Evolutionary conservation across 2,329 filamentous ascomycete genomes (phyloP), one percentile per base, ranked within the genome.

Genomic region (Ceratocystiopsis minuta): DNA sequence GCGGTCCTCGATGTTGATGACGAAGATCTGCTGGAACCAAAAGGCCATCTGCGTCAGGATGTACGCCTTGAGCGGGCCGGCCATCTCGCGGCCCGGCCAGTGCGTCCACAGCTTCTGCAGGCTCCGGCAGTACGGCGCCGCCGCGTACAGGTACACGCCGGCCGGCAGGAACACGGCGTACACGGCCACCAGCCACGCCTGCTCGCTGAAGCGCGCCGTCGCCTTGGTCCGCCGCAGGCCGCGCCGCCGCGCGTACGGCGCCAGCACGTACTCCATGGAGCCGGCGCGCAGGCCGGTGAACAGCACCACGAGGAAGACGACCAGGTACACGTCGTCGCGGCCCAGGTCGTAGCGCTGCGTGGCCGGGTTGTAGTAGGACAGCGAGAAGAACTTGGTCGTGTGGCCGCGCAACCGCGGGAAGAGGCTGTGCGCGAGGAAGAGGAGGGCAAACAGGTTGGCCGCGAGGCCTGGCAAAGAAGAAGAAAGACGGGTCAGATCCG

Each of bases 1-100:
- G 50, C 81, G 76, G 61, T 92, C 83, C 61, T 98, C 90, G 46
- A 96, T 86, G 60, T 95, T 80, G 57, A 96, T 84, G 44, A 95
- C 84, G 32, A 95, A 66, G 49, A 96, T 81, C 62, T 94, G 87
- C 62, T 96, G 88, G 39, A 95, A 60, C 80, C 85, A 95, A 59
- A 95, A 96, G 18, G 80, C 78, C 61, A 87, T 81, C 58, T 96
- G 87, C 14, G 79, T 78, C 31, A 98, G 68, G 54, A 93, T 84
- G 60, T 98, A 98, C 59, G 73, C 76, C 64, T 96, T 96, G 62
- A 82, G 75, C 13, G 83, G 59, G 11, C 78, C 77, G 15, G 67
- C 65, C 45, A 92, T 67, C 54, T 90, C 78, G 40, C 86, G 75
- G 50, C 74, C 69, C 0, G 90, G 90, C 78, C 84, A 96, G 54